Conservation (phyloP, 768 basidiomycete species). For the Pisolithus sp. region DNA sequence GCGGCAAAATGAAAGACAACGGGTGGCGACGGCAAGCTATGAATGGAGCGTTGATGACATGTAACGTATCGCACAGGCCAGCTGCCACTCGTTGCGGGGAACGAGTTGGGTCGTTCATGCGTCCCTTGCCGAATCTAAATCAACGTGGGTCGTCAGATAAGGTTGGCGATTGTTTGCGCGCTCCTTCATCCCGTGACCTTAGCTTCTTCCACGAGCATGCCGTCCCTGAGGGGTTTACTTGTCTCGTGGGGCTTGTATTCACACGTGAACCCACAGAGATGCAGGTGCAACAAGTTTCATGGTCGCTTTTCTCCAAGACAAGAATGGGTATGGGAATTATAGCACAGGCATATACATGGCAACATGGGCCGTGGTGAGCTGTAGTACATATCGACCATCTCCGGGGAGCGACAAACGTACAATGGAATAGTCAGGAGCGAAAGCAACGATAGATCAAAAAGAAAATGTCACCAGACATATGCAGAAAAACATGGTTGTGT, state of each 20-base stretch:
- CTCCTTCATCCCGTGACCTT: not conserved
- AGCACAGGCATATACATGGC: conserved; percentile 8
- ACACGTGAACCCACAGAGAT: not conserved
- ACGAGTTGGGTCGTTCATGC: not conserved
- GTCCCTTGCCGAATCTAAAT: not conserved
- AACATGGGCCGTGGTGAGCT: conserved; percentile 2
- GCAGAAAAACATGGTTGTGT: not conserved
- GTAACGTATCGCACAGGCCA: conserved; percentile 35
- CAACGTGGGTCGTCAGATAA: not conserved
- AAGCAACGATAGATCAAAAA: conserved; percentile 5
- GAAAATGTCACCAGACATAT: not conserved
- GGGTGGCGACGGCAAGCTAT: conserved; percentile 67
- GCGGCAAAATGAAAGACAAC: conserved; percentile 65
- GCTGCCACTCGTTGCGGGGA: not conserved
- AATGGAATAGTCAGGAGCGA: conserved; percentile 5
- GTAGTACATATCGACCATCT: conserved; percentile 14
- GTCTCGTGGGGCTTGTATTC: not conserved
- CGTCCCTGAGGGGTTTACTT: not conserved
- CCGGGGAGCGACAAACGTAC: conserved; percentile 6
- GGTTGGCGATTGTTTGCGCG: not conserved
- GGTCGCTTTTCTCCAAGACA: conserved; percentile 1
- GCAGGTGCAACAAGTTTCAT: not conserved
- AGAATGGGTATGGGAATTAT: conserved; percentile 9
- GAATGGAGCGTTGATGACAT: conserved; percentile 92
- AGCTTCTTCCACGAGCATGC: not conserved